Evolutionary conservation across 805 yeast species (phyloP).

Genomic region (Barnettozyma californica): DNA sequence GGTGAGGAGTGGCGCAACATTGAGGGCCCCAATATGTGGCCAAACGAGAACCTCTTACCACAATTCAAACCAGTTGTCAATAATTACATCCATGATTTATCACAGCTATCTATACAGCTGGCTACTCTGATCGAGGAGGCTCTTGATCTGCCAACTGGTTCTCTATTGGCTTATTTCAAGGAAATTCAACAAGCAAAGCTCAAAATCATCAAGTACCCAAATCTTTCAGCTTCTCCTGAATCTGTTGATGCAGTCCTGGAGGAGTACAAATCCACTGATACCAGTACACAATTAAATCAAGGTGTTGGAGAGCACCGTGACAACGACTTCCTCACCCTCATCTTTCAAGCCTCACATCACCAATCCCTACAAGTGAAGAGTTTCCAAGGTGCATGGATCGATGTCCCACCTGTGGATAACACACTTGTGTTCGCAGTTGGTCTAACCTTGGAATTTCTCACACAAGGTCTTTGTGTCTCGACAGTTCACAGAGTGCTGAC

Average conservation of each 20-base stretch:
- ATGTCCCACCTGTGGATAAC: constrained; percentile 36
- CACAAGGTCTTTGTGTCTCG: constrained; percentile 44
- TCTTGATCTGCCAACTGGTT: constrained; percentile 40
- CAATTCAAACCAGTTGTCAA: constrained; percentile 27
- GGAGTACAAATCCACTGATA: constrained; percentile 38
- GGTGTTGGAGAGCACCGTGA: constrained; percentile 50
- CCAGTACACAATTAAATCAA: constrained; percentile 36
- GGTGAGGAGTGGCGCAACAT: constrained; percentile 35
- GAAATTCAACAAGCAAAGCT: constrained; percentile 35
- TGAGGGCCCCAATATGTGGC: constrained; percentile 47
- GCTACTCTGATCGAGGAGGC: constrained; percentile 49
- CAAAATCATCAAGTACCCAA: constrained; percentile 39
- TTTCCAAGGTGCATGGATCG: constrained; percentile 42
- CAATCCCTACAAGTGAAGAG: constrained; percentile 42
- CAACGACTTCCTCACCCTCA: constrained; percentile 54
- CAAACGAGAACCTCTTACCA: constrained; percentile 31
- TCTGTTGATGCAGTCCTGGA: constrained; percentile 32
- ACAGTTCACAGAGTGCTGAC: constrained; percentile 42
- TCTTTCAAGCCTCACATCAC: constrained; percentile 50
- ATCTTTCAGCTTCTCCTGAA: constrained; percentile 1
- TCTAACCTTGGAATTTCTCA: constrained; percentile 42
- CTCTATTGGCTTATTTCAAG: constrained; percentile 45
- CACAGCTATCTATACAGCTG: constrained; percentile 36
- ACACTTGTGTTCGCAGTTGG: constrained; percentile 45
- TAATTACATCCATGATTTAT: constrained; percentile 41